Evolutionary conservation across 768 basidiomycete genomes (phyloP).

Genomic region (Tylopilus balloui): DNA sequence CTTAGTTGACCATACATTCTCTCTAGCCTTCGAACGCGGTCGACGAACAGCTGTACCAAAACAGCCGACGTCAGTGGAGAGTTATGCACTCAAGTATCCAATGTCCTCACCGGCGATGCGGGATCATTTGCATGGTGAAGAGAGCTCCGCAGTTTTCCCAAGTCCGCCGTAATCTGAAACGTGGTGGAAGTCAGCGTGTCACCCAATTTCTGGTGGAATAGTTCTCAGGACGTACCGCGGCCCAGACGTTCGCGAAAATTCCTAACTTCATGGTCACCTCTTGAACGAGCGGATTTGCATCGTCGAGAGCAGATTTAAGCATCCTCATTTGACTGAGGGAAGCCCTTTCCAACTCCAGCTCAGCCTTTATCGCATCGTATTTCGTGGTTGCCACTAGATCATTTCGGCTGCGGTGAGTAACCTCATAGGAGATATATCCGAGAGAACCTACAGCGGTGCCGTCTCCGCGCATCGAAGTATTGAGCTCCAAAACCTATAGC

Average conservation of each 20-base stretch:
- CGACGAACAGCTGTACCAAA: conserved; percentile 10
- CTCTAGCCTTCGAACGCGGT: conserved; percentile 15
- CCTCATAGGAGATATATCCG: not conserved
- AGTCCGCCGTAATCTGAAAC: conserved; percentile 18
- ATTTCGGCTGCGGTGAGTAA: not conserved
- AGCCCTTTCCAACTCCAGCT: conserved; percentile 12
- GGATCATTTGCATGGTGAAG: conserved; percentile 10
- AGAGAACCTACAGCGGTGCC: conserved; percentile 5
- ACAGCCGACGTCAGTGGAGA: not conserved
- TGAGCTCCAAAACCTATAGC: conserved; percentile 2
- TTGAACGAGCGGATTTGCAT: conserved; percentile 13
- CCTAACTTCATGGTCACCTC: conserved; percentile 18
- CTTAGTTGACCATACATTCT: conserved; percentile 18
- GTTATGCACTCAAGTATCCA: not conserved
- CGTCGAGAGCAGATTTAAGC: conserved; percentile 7
- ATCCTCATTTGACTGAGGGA: conserved; percentile 14
- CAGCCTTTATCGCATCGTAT: conserved; percentile 6
- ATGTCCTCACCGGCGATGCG: conserved; percentile 10
- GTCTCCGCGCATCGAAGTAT: conserved; percentile 4
- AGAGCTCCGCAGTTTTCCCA: conserved; percentile 7
- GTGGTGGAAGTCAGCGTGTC: not conserved
- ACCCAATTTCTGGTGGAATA: not conserved
- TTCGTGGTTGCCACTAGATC: conserved; percentile 7
- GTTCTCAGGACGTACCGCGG: conserved; percentile 9
- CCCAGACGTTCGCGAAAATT: conserved; percentile 19